Evolutionary conservation across 176 grass and related monocot genomes (phyloP).

Genomic region (Zoysia pacifica): DNA sequence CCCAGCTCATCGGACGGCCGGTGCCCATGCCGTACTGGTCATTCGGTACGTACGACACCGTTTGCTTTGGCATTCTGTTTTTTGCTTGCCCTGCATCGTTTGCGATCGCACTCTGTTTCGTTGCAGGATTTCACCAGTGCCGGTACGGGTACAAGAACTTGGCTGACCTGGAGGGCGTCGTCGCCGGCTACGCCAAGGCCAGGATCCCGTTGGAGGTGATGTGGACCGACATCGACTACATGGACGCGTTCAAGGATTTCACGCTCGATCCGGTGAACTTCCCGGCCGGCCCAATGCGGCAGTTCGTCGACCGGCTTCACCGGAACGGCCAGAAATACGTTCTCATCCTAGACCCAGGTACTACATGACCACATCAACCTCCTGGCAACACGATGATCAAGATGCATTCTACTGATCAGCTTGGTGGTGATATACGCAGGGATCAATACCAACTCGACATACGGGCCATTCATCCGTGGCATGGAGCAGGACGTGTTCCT

Average conservation of each 20-base stretch:
- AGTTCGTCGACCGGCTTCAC: conserved; percentile 69
- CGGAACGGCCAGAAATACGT: conserved; percentile 83
- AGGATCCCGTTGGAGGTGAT: conserved; percentile 86
- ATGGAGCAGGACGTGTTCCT: conserved; percentile 69
- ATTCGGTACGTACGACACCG: conserved; percentile 41
- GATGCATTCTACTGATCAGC: too few relatives aligned
- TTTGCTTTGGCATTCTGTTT: background rate
- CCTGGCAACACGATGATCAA: too few relatives aligned
- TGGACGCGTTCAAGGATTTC: conserved; percentile 86
- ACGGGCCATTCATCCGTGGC: conserved; percentile 57
- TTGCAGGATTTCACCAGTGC: conserved; percentile 87
- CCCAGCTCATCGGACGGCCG: conserved; percentile 74
- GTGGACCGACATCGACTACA: conserved; percentile 99
- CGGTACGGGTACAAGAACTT: conserved; percentile 70
- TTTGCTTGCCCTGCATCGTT: background rate
- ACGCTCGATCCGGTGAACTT: conserved; percentile 80
- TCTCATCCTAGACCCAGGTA: conserved; percentile 79
- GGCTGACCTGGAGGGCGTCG: conserved; percentile 63
- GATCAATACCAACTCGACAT: conserved; percentile 60
- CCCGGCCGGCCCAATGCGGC: conserved; percentile 45
- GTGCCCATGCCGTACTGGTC: conserved; percentile 89
- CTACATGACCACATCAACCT: too few relatives aligned
- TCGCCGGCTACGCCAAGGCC: conserved; percentile 71
- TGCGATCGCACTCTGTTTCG: background rate
- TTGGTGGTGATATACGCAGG: conserved; percentile 32